Evolutionary conservation across 345 rosid species (phyloP).

Genomic region (Brassica juncea): DNA sequence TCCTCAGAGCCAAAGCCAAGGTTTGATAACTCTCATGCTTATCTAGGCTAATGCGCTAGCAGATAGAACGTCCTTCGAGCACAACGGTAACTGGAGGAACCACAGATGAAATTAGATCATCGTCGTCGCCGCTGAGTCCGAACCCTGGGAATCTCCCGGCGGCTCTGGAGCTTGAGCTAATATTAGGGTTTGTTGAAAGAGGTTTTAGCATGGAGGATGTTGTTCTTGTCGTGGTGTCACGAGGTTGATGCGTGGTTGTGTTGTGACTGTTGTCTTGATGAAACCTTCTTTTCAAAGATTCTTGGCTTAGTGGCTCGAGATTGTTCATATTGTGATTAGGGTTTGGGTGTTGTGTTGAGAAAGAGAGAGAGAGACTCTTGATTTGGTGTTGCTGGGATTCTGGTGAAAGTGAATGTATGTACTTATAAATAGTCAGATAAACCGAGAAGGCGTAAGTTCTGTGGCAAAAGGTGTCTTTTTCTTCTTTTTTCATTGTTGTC

Average conservation of each 20-base stretch:
- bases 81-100: constrained; percentile 84
- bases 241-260: constrained; percentile 18
- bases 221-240: neutral
- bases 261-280: constrained; percentile 33
- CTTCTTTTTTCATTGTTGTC: constrained; percentile 25
- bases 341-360: constrained; percentile 18
- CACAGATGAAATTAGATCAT: constrained; percentile 63
- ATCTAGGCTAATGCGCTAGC: constrained; percentile 83
- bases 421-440: constrained; percentile 23
- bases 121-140: constrained; percentile 55
- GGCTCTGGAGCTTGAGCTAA: constrained; percentile 21
- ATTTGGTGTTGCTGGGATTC: constrained; percentile 37
- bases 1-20: constrained; percentile 74
- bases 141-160: constrained; percentile 37
- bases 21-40: constrained; percentile 77
- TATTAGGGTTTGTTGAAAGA: constrained; percentile 26
- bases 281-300: constrained; percentile 55
- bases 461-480: constrained; percentile 14
- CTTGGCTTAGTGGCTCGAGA: constrained; percentile 55
- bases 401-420: constrained; percentile 34
- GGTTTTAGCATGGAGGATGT: constrained; percentile 43
- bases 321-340: constrained; percentile 45
- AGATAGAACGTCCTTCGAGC: constrained; percentile 87
- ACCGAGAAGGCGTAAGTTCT: constrained; percentile 17
- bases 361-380: neutral